Evolutionary conservation across 116 monocot species (phyloP).

Genomic region (Zostera marina): DNA sequence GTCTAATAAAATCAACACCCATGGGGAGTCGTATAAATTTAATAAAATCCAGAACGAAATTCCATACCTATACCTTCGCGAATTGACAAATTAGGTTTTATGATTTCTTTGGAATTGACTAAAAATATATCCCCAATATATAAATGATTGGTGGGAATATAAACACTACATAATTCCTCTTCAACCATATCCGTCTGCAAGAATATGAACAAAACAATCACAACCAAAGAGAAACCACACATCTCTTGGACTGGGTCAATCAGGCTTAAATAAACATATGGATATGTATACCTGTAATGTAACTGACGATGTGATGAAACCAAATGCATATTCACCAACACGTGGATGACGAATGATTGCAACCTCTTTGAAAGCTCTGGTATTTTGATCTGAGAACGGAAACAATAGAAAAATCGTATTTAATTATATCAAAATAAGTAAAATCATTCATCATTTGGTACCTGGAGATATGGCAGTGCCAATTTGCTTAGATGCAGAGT

Average conservation of each 20-base stretch:
- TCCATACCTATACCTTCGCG: slow-evolving; percentile 97
- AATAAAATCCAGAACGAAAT: background rate
- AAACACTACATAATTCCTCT: slow-evolving; percentile 94
- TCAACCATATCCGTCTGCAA: slow-evolving; percentile 77
- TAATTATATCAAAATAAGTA: no score
- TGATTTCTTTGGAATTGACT: slow-evolving; percentile 79
- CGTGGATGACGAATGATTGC: slow-evolving; percentile 96
- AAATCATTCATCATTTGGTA: slow-evolving; percentile 7
- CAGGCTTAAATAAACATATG: no score
- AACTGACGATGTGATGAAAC: slow-evolving; percentile 88
- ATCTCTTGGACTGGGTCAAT: no score
- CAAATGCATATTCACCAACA: slow-evolving; percentile 93
- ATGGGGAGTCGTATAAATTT: background rate
- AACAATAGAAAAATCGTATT: no score
- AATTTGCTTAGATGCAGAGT: slow-evolving; percentile 94
- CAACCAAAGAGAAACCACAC: no score
- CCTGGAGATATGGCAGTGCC: slow-evolving; percentile 96
- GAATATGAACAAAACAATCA: background rate
- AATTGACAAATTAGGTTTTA: slow-evolving; percentile 85
- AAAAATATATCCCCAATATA: slow-evolving; percentile 93
- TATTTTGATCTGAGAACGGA: slow-evolving; percentile 69
- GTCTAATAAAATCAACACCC: no score
- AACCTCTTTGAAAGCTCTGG: slow-evolving; percentile 95
- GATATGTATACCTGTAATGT: slow-evolving; percentile 49
- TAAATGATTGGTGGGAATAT: slow-evolving; percentile 90